Base-by-base conservation (phyloP, 352 stramenopile genomes). In the Pythium aristosporum region DNA sequence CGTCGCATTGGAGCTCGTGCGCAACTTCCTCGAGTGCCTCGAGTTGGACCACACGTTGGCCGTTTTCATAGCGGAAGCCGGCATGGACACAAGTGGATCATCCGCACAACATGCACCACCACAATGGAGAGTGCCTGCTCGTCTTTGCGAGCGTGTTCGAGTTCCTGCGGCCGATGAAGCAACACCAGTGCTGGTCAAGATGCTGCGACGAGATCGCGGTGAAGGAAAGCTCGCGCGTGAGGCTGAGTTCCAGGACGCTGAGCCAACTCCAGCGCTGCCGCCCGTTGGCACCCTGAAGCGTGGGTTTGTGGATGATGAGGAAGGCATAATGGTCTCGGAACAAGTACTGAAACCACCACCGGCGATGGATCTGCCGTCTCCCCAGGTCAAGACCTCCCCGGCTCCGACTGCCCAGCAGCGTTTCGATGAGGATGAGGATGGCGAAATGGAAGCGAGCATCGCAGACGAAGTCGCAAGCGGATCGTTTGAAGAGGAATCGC, bases 21-120 rank as follows among this genome's bases (percentile, higher is more conserved):
- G 76, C 10, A 79, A 91, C 18, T 85, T 85, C 37, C 61, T 91
- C 15, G 67, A 71, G 36, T 87, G 76, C 58, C 88, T 89, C 39
- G 65, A 85, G 46, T 74, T 83, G 57, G 63, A 90, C 15, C 73
- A 91, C 61, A 65, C 85, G 50, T 63, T 90, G 21, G 60, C 54
- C 5, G 79, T 89, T 21, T 67, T 91, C 9, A 61, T 74, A 23
- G 69, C 75, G 3, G 82, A 91, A 55, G 69, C 73, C 15, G 72
- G 77, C 21, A 18, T 71, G 7, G 68, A 65, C 2, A 36, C 18
- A 15, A 7, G n/a, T 12, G 37, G 25, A 30, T 30, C 25, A 0
- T 25, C 39, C 8, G 1, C 21, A 16, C 10, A 25, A 2, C 10
- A 62, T 2, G 25, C 57, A 11, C 37, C 10, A 11, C 2, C 8